Conservation (phyloP, 768 basidiomycete genomes). For the Naematelia encephala region DNA sequence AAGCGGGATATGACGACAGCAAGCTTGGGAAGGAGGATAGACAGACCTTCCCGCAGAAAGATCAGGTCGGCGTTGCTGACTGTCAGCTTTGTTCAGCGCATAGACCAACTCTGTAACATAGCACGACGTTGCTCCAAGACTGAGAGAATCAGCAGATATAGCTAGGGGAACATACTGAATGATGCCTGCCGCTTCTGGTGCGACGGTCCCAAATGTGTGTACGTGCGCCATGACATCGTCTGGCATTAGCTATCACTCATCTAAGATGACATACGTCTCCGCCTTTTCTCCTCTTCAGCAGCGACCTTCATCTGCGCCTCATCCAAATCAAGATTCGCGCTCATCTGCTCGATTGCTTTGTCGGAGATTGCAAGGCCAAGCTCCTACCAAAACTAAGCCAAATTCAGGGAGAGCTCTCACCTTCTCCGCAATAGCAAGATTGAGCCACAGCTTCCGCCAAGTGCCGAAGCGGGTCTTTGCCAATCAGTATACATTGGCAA, state of each 20-base stretch:
- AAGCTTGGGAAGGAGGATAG: conserved; percentile 80
- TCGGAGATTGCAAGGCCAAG: conserved; percentile 86
- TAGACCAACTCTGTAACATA: conserved; percentile 92
- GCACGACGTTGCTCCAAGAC: conserved; percentile 94
- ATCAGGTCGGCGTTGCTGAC: conserved; percentile 94
- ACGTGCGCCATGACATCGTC: conserved; percentile 99
- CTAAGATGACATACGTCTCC: conserved; percentile 58
- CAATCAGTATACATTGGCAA: conserved; percentile 1
- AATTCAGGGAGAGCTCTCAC: conserved; percentile 9
- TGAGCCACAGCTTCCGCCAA: conserved; percentile 94
- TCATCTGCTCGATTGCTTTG: conserved; percentile 91
- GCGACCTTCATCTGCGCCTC: conserved; percentile 87
- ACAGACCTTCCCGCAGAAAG: conserved; percentile 83
- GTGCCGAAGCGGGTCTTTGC: conserved; percentile 88
- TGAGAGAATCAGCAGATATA: conserved; percentile 37
- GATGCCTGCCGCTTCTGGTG: conserved; percentile 90
- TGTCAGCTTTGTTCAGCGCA: conserved; percentile 7
- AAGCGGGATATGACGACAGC: conserved; percentile 85
- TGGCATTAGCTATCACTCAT: conserved; percentile 13
- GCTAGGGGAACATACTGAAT: conserved; percentile 67
- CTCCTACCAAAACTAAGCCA: conserved; percentile 52
- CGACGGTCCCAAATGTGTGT: conserved; percentile 90
- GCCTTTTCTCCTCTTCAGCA: conserved; percentile 91
- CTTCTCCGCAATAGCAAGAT: conserved; percentile 93
- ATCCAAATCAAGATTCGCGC: conserved; percentile 81